A percentile compares a stretch with the other conserved stretches of the same genome.
Evolutionary conservation across 495 filamentous ascomycete species (phyloP).

Genomic region (Terfezia claveryi): DNA sequence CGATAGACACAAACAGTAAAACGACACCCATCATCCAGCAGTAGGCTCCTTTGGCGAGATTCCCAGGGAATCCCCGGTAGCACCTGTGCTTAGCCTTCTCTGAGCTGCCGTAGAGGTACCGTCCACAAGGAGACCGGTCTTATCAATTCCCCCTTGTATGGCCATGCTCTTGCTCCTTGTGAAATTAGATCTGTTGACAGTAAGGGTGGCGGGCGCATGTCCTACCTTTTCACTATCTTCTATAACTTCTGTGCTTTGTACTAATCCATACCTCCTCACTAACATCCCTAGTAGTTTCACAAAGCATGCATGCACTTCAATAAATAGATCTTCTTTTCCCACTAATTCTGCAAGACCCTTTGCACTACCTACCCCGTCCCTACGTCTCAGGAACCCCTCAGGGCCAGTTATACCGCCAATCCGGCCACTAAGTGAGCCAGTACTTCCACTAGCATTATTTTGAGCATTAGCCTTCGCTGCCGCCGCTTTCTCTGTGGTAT

Average conservation of each 20-base stretch:
- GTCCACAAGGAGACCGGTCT: not conserved
- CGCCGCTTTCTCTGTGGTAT: not conserved
- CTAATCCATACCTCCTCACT: conserved; percentile 19
- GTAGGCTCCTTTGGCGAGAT: too few relatives aligned
- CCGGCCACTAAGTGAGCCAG: not conserved
- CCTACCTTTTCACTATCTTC: not conserved
- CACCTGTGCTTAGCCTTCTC: not conserved
- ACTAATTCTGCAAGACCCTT: conserved; percentile 69
- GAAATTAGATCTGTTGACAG: too few relatives aligned
- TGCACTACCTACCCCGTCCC: conserved; percentile 3
- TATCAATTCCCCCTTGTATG: not conserved
- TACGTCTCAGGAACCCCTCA: conserved; percentile 19
- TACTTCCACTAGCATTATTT: not conserved
- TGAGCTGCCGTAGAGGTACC: not conserved
- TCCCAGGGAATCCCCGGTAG: too few relatives aligned
- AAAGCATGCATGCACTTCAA: conserved; percentile 64
- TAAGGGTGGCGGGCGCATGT: not conserved
- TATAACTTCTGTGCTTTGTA: not conserved
- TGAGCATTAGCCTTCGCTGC: not conserved
- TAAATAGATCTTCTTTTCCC: conserved; percentile 68
- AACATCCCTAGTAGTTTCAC: conserved; percentile 49
- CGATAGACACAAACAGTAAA: too few relatives aligned
- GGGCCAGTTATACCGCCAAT: conserved; percentile 8
- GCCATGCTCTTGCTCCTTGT: not conserved
- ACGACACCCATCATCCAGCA: too few relatives aligned